Evolutionary conservation across 2,329 filamentous ascomycete genomes (phyloP), one percentile per base, ranked within the genome.

Genomic region (Botrytis hyacinthi): DNA sequence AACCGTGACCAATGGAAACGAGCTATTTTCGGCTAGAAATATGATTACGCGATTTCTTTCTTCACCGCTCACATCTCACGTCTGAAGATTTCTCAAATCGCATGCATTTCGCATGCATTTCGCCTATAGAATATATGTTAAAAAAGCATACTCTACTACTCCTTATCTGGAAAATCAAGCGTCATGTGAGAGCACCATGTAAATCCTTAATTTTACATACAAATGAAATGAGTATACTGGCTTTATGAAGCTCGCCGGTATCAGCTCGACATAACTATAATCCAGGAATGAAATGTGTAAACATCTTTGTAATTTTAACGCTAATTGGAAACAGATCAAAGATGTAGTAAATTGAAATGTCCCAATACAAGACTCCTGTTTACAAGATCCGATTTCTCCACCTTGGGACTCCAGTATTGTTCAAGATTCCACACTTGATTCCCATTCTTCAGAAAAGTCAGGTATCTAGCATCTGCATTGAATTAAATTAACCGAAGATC

Each of bases 401-500:
- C 35, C 35, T 37, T 37, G 35, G 35, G 7, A 9, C 35, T 37
- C 35, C 0, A 7, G 4, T 61, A 22, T 12, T 4, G 22, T 22
- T 61, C 10, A 14, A 16, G 12, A 61, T 14, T n/a, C 3, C 26
- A 44, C 18, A 3, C 0, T 20, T 44, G 18, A 44, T 44, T 44
- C 18, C 42, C 42, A 44, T 16, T 44, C 18, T 44, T 20, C 2
- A 8, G 18, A 44, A 44, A 1, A 3, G 0, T 12, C 10, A 4
- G 12, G n/a, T 51, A 0, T 54, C 12, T n/a, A n/a, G 26, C 5
- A 54, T 54, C 48, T 54, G 3, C 14, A 16, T 54, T 12, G 6
- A n/a, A 16, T 29, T 8, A 16, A 0, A 3, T n/a, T 8, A 29
- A 14, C n/a, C 12, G 2, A 18, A 54, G 0, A 54, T 29, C 3